Evolutionary conservation across 345 rosid genomes (phyloP), one percentile per base, ranked within the genome.

Genomic region (Psidium guajava): DNA sequence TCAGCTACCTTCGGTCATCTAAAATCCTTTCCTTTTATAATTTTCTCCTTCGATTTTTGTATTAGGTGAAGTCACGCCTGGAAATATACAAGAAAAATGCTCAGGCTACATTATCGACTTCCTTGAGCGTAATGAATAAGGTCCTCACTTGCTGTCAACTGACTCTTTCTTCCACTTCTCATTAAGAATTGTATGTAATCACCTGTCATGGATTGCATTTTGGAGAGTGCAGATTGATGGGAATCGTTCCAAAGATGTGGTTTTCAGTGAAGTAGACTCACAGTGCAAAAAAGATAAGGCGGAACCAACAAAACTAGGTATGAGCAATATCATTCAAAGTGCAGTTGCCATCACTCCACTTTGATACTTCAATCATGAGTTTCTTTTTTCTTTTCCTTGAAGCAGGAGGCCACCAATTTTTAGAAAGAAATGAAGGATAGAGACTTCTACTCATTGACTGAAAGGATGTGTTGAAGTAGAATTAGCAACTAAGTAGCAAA

Each of bases 31-130:
- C 8, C 40, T 53, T 32, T 52, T 82, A 50, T 82, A 18, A 82
- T 82, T 82, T 52, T 82, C 32, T 58, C 73, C 83, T 85, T 36
- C 20, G 51, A 69, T 42, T 32, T 42, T 85, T 84, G 42, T 85
- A 57, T 81, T 59, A 94, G 99, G 98, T 91, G 28, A 96, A 94
- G 89, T 88, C 96, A 57, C 95, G 98, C 7, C 85, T 96, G 84
- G 91, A 96, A 87, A 92, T 94, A 91, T 95, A 94, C 94, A 94
- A 94, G 88, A 88, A 92, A 88, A 94, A 96, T 85, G 95, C 91
- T 18, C 91, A 93, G 88, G 91, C 98, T 24, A 91, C 94, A 86
- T 85, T 87, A 77, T 92, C 95, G 6, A 91, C 94, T 36, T 93
- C 94, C 90, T 88, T 93, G 6, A 90, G 92, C 86, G 91, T 94